A percentile compares a stretch with the other conserved stretches of the same genome.
Evolutionary conservation across 805 yeast species (phyloP).

Genomic region (Trichomonascus vanleenenianus): DNA sequence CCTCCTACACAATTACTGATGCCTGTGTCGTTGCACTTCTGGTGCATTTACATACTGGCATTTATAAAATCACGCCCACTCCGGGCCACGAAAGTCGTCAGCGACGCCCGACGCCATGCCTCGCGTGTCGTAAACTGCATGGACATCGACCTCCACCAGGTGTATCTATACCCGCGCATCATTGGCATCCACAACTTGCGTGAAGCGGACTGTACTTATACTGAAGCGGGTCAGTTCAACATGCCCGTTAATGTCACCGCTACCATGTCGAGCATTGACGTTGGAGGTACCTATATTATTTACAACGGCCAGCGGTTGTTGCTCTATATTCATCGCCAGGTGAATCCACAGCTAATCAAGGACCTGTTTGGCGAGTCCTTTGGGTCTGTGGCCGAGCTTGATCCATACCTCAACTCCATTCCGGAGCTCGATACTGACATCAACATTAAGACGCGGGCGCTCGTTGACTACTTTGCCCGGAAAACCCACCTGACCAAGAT

Average conservation of each 20-base stretch:
- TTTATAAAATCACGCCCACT: constrained; percentile 64
- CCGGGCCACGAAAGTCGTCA: constrained; percentile 40
- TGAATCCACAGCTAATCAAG: constrained; percentile 54
- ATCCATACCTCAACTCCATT: constrained; percentile 46
- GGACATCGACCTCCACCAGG: constrained; percentile 49
- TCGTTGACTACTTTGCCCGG: constrained; percentile 49
- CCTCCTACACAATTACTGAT: constrained; percentile 60
- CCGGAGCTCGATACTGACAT: constrained; percentile 67
- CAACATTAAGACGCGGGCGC: constrained; percentile 56
- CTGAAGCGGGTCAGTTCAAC: constrained; percentile 34
- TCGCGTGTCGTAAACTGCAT: constrained; percentile 43
- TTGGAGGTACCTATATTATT: constrained; percentile 71
- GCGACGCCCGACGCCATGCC: constrained; percentile 59
- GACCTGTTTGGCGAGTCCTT: constrained; percentile 67
- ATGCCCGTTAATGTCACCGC: constrained; percentile 45
- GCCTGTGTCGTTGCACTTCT: constrained; percentile 70
- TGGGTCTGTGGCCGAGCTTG: constrained; percentile 34
- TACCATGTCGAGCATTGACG: constrained; percentile 35
- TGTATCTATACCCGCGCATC: constrained; percentile 72
- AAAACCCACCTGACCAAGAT: constrained; percentile 33
- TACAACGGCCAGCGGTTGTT: constrained; percentile 57
- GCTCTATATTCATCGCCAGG: constrained; percentile 64
- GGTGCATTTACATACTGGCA: constrained; percentile 60
- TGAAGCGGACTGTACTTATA: constrained; percentile 48
- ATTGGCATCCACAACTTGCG: constrained; percentile 60